Conservation (phyloP, 169 alveolate genomes). For the Plasmodium coatneyi region DNA sequence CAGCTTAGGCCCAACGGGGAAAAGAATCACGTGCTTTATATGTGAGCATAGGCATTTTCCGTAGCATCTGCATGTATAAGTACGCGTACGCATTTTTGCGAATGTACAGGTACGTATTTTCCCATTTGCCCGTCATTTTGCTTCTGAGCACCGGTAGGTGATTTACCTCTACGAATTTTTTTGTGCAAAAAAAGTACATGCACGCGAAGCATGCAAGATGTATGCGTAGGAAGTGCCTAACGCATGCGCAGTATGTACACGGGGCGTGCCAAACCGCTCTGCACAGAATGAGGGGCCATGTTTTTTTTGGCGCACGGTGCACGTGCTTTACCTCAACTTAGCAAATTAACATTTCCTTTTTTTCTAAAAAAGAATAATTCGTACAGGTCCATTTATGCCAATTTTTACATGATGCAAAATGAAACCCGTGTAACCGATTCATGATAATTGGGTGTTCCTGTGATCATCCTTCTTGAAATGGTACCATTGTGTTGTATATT, state of each 20-base stretch:
- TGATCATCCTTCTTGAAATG: neutral
- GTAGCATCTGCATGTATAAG: neutral
- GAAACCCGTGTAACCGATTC: neutral
- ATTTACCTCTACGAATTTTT: neutral
- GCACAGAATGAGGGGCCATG: neutral
- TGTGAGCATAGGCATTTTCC: neutral
- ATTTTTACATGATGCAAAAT: neutral
- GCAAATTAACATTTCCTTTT: neutral
- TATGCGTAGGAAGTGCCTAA: neutral
- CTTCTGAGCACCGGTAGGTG: neutral
- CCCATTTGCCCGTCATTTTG: neutral
- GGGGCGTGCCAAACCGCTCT: neutral
- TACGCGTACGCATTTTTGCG: neutral
- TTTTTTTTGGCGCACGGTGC: neutral
- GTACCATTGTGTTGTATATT: neutral
- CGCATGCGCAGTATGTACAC: neutral
- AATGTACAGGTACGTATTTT: neutral
- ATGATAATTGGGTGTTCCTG: neutral
- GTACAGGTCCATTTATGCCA: neutral
- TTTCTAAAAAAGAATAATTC: too few relatives aligned
- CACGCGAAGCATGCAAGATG: neutral
- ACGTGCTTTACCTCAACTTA: neutral
- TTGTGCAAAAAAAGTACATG: neutral
- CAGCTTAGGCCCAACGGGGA: neutral
- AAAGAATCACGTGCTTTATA: neutral